Evolutionary conservation across 208 protist species (phyloP).

Genomic region (Novymonas esmeraldas): DNA sequence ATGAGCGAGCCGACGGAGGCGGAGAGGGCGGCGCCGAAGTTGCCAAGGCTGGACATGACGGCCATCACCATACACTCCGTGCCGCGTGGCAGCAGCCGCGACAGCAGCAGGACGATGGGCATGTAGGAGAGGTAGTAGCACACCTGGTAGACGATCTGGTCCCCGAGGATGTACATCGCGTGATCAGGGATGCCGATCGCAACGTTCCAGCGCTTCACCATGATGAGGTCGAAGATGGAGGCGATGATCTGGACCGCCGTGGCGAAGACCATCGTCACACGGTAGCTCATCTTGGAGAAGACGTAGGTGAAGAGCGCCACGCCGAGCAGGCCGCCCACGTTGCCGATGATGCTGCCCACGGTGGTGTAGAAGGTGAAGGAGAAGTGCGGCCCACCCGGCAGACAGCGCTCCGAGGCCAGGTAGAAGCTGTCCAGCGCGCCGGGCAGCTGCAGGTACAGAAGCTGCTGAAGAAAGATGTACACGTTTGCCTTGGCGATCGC

Average conservation of each 20-base stretch:
- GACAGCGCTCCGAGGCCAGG: constrained; percentile 37
- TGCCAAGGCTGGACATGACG: constrained; percentile 74
- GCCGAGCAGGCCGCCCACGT: constrained; percentile 50
- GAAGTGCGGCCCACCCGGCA: constrained; percentile 64
- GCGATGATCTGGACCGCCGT: constrained; percentile 47
- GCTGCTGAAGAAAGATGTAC: constrained; percentile 29
- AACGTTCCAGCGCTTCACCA: constrained; percentile 78
- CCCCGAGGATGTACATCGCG: constrained; percentile 69
- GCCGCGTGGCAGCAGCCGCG: constrained; percentile 73
- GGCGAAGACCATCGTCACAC: constrained; percentile 59
- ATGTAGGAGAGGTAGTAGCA: constrained; percentile 69
- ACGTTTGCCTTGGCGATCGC: constrained; percentile 55
- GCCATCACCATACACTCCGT: constrained; percentile 80
- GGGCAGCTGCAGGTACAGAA: constrained; percentile 59
- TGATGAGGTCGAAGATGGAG: constrained; percentile 74
- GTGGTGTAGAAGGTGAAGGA: constrained; percentile 62
- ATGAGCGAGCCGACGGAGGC: constrained; percentile 46
- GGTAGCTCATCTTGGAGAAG: constrained; percentile 61
- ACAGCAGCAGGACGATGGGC: constrained; percentile 72
- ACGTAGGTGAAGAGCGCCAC: constrained; percentile 59
- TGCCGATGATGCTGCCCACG: constrained; percentile 42
- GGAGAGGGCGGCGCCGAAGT: constrained; percentile 59
- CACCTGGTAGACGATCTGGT: constrained; percentile 64
- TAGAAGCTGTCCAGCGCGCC: constrained; percentile 66
- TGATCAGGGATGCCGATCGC: constrained; percentile 59